Evolutionary conservation across 2,329 filamentous ascomycete genomes (phyloP).

Genomic region (Aspergillus sp.): DNA sequence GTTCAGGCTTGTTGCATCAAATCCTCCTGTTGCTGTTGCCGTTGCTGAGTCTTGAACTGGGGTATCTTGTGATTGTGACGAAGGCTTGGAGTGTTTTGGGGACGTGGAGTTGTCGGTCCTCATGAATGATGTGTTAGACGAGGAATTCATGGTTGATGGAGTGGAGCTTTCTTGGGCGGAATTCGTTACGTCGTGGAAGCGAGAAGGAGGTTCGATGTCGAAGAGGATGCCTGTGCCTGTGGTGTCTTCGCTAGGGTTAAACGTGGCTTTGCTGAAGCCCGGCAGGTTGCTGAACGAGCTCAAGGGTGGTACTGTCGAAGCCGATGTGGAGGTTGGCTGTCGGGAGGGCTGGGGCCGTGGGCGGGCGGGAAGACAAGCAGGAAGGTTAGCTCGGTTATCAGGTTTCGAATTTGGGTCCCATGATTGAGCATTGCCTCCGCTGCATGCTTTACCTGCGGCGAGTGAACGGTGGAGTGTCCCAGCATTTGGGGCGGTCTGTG

Average conservation of each 20-base stretch:
- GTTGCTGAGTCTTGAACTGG: not conserved
- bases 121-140: constrained; percentile 5
- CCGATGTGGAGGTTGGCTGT: not conserved
- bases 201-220: constrained; percentile 35
- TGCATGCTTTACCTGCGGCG: not conserved
- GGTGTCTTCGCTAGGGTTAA: not conserved
- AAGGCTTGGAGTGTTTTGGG: constrained; percentile 8
- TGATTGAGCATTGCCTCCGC: not conserved
- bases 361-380: constrained; percentile 26
- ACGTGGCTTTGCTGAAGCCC: constrained; percentile 2
- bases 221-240: constrained; percentile 16
- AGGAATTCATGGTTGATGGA: constrained; percentile 8
- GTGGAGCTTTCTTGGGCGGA: constrained; percentile 11
- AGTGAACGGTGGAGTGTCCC: not conserved
- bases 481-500: not conserved
- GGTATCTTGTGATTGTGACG: not conserved
- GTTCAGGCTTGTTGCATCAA: not conserved
- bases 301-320: not conserved
- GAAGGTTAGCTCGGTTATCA: not conserved
- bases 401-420: constrained; percentile 8
- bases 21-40: not conserved
- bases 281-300: not conserved
- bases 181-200: constrained; percentile 25
- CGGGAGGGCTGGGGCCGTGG: constrained; percentile 17
- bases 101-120: constrained; percentile 11